These are phyloP conservation scores for Rhizopus stolonifer DNA, from an alignment of 371 early-diverging fungal genomes.

Conservation along the genomic window DNA sequence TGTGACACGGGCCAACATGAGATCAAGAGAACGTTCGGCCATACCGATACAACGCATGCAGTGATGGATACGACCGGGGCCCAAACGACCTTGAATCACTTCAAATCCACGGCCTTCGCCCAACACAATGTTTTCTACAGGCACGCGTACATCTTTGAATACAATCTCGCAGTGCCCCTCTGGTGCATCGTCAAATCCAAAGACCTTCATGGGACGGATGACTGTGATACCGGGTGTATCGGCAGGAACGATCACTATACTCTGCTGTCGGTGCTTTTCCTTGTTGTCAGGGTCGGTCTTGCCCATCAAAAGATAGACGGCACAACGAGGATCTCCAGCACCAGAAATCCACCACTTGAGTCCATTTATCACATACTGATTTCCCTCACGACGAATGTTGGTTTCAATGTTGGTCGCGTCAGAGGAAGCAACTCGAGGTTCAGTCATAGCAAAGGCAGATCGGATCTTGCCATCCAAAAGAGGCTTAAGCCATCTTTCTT, in stretches of 20 bases:
- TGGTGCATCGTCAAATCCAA: slow-evolving; percentile 96
- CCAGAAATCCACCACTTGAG: slow-evolving; percentile 97
- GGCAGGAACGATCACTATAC: slow-evolving; percentile 87
- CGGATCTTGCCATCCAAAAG: slow-evolving; percentile 89
- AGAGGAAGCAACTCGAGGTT: slow-evolving; percentile 89
- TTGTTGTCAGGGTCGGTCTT: slow-evolving; percentile 75
- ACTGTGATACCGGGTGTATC: slow-evolving; percentile 85
- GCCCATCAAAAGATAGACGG: slow-evolving; percentile 83
- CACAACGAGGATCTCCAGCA: slow-evolving; percentile 91
- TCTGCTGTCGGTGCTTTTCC: slow-evolving; percentile 82
- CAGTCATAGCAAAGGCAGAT: slow-evolving; percentile 98
- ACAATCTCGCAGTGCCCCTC: slow-evolving; percentile 92
- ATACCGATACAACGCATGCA: slow-evolving; percentile 94
- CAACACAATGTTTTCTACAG: slow-evolving; percentile 81
- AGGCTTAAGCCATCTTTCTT: slow-evolving; percentile 82
- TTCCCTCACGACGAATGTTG: slow-evolving; percentile 64
- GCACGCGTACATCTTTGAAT: slow-evolving; percentile 89
- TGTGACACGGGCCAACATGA: slow-evolving; percentile 85
- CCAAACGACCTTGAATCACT: slow-evolving; percentile 93
- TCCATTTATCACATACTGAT: slow-evolving; percentile 87
- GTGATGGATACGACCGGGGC: slow-evolving; percentile 83
- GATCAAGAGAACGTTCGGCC: slow-evolving; percentile 89
- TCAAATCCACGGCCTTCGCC: slow-evolving; percentile 98
- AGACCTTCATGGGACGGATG: slow-evolving; percentile 83
- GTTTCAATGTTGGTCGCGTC: slow-evolving; percentile 96